These are phyloP conservation scores for Pseudopyricularia cyperi DNA, from an alignment of 2,329 filamentous ascomycete genomes.

Conservation along the genomic window DNA sequence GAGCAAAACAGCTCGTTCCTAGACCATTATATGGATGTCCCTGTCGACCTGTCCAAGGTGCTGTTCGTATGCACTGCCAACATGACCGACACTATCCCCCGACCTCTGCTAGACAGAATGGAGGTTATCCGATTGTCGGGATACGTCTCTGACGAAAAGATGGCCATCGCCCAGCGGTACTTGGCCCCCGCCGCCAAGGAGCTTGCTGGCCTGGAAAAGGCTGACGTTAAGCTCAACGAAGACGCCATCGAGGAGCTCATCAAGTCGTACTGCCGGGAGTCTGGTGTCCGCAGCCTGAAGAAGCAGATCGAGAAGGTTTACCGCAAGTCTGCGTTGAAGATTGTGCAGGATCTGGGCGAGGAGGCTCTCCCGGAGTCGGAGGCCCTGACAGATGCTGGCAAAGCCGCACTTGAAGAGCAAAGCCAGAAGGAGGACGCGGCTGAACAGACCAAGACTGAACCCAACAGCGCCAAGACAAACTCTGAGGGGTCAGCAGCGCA, in stretches of 20 bases:
- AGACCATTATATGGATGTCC: constrained; percentile 97
- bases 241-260: constrained; percentile 92
- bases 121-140: constrained; percentile 93
- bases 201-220: constrained; percentile 76
- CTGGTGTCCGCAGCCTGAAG: constrained; percentile 92
- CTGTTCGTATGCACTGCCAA: constrained; percentile 98
- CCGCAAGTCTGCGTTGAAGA: constrained; percentile 91
- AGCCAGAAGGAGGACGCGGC: constrained; percentile 39
- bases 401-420: constrained; percentile 56
- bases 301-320: constrained; percentile 99
- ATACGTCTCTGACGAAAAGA: constrained; percentile 97
- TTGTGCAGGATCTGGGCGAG: constrained; percentile 87
- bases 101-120: constrained; percentile 91
- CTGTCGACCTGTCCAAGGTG: constrained; percentile 93
- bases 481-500: constrained; percentile 17
- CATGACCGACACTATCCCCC: constrained; percentile 95
- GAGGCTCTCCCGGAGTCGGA: constrained; percentile 68
- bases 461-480: constrained; percentile 11
- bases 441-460: constrained; percentile 9
- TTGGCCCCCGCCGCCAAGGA: constrained; percentile 91
- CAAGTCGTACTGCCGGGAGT: constrained; percentile 96
- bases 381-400: constrained; percentile 75
- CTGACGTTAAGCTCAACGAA: constrained; percentile 75
- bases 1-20: constrained; percentile 97
- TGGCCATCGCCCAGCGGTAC: constrained; percentile 91